Percentiles rank a stretch among this genome's conserved stretches.
Conservation (phyloP, 148 eudicot genomes). For the Diospyros lotus region DNA sequence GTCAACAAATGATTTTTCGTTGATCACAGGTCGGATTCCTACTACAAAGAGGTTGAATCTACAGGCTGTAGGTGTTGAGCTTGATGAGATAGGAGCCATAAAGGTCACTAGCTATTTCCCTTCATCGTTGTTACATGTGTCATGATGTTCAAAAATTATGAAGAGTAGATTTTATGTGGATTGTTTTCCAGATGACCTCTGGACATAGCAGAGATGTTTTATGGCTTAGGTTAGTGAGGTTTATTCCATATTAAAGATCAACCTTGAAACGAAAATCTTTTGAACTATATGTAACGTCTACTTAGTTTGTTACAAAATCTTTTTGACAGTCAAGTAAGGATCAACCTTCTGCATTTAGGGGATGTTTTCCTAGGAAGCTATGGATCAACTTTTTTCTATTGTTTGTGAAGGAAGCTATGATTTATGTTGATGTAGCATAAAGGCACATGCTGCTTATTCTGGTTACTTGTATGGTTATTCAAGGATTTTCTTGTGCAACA, state of each 20-base stretch:
- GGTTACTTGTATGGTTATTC: background rate
- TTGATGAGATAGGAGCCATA: slow-evolving; percentile 65
- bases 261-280: background rate
- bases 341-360: too few species aligned
- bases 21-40: slow-evolving; percentile 68
- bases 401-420: background rate
- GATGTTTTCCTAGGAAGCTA: too few species aligned
- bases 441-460: background rate
- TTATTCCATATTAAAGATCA: background rate
- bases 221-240: background rate
- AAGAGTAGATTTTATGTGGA: background rate
- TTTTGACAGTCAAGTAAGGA: too few species aligned
- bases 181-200: background rate
- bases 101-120: slow-evolving; percentile 47
- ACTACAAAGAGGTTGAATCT: slow-evolving; percentile 85
- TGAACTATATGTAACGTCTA: background rate
- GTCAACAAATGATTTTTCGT: background rate
- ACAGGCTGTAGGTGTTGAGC: slow-evolving; percentile 76
- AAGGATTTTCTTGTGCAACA: background rate
- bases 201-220: background rate
- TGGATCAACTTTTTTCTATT: background rate
- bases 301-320: background rate
- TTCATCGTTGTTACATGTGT: slow-evolving; percentile 1
- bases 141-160: background rate
- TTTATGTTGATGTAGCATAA: background rate